phyloP scores from a whole-genome alignment of 495 filamentous ascomycete genomes.

The Cercophora scortea region DNA sequence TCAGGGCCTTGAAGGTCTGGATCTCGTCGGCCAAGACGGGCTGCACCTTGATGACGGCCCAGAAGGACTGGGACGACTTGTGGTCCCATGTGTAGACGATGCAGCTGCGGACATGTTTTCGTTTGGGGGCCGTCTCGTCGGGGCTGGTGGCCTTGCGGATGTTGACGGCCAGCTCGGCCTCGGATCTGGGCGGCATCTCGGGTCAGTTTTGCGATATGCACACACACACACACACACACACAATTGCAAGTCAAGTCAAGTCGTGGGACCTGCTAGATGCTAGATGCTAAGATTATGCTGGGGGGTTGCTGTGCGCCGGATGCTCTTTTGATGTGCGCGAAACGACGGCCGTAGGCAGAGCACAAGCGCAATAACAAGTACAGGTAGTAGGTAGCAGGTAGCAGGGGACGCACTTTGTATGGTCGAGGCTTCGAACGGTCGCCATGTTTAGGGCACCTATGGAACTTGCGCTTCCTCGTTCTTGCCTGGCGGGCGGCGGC shows the following conservation, averaged over 20 bases:
- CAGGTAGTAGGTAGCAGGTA: no score
- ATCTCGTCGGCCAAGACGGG: slow-evolving; percentile 93
- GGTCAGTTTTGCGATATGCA: slow-evolving; percentile 12
- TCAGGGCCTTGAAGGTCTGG: slow-evolving; percentile 88
- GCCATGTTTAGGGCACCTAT: slow-evolving; percentile 33
- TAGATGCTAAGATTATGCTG: no score
- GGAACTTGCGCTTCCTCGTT: slow-evolving; percentile 1
- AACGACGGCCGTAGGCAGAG: no score
- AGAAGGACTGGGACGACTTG: slow-evolving; percentile 93
- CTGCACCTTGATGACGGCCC: slow-evolving; percentile 99
- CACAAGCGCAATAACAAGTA: no score
- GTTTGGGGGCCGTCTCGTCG: slow-evolving; percentile 95
- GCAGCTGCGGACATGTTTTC: slow-evolving; percentile 95
- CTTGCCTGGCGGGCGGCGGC: no score
- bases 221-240: no score
- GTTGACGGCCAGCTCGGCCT: slow-evolving; percentile 88
- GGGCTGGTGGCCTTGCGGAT: slow-evolving; percentile 93
- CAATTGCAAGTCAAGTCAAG: no score
- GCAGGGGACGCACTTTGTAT: slow-evolving; percentile 38
- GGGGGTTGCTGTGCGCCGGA: no score
- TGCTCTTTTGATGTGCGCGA: no score
- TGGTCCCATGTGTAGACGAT: slow-evolving; percentile 99
- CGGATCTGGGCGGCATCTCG: slow-evolving; percentile 52
- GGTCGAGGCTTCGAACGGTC: slow-evolving; percentile 39
- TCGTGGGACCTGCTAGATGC: no score